These are phyloP conservation scores for Aspergillus versicolor DNA, from an alignment of 2,329 filamentous ascomycete genomes.

Conservation along the genomic window DNA sequence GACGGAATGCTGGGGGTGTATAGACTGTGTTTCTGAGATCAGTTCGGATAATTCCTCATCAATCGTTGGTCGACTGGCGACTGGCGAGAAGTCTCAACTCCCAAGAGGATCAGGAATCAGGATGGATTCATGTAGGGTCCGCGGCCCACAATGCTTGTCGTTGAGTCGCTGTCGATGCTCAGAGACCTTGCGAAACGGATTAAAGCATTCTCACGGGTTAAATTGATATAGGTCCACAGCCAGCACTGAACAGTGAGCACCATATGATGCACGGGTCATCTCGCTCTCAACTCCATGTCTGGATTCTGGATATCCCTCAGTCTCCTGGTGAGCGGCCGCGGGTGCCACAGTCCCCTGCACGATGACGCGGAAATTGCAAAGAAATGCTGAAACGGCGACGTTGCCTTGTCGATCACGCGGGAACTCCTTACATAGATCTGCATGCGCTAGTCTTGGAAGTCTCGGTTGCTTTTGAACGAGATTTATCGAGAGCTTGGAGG, in stretches of 20 bases:
- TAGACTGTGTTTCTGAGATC: too few relatives aligned
- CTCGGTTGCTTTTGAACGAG: neutral
- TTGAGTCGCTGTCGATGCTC: neutral
- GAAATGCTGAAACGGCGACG: constrained; percentile 15
- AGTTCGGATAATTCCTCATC: neutral
- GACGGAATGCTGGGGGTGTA: too few relatives aligned
- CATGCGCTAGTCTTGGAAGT: constrained; percentile 10
- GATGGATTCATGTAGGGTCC: neutral
- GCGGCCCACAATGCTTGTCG: neutral
- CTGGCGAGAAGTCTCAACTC: neutral
- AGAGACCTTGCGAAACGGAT: too few relatives aligned
- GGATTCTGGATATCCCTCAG: neutral
- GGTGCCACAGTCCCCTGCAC: neutral
- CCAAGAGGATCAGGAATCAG: neutral
- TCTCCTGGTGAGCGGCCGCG: too few relatives aligned
- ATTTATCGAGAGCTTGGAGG: neutral
- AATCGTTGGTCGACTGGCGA: neutral
- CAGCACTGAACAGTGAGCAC: neutral
- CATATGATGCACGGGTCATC: neutral
- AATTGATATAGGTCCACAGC: neutral
- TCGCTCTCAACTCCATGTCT: neutral
- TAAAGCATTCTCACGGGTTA: neutral
- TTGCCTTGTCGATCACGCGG: constrained; percentile 25
- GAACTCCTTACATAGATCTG: constrained; percentile 27
- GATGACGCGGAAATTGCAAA: constrained; percentile 11